Base-by-base conservation (phyloP, 2,329 filamentous ascomycete genomes). In the Zalaria sp. region DNA sequence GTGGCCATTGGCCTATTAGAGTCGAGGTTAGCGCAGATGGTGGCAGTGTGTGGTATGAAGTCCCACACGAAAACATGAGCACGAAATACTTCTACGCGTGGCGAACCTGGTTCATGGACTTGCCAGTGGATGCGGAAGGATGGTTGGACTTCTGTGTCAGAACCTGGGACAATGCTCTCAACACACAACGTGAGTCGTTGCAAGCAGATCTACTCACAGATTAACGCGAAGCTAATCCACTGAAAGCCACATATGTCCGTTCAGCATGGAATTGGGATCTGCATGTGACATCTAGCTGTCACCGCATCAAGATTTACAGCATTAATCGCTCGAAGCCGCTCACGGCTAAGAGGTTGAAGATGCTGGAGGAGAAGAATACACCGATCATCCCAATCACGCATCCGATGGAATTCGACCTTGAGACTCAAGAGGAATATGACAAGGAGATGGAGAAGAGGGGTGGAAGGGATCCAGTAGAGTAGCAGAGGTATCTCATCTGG, bases 21-120 rank as follows among this genome's bases (percentile, higher is more conserved):
- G 76, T 83, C 3, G 79, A 83, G 49, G 63, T 83, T 2, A 75
- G 69, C 3, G 63, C 66, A 0, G 77, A 82, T 49, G 78, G 79
- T 0, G 78, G 79, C 0, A 72, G 67, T 48, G 69, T 67, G 9
- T 82, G 78, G 78, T 81, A 81, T 46, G 64, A 70, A 6, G 73
- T 81, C 0, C 77, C 77, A 0, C 59, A 61, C 1, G 68, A 77
- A 38, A 75, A 79, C 2, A 46, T 83, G 46, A 74, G 69, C 3
- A 66, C 65, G 47, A 84, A 83, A 57, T 69, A 74, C 38, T 74
- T 68, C 38, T 75, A 72, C 51, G 69, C 74, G 0, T 84, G 79
- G 80, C 61, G 79, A 8, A 68, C 67, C 0, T 84, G 79, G 80
- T 63, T 73, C 43, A 66, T 69, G 1, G 72, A 79, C 1, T 51